These are phyloP conservation scores for Mortierella claussenii DNA, from an alignment of 192 early-diverging fungal genomes.

Conservation along the genomic window DNA sequence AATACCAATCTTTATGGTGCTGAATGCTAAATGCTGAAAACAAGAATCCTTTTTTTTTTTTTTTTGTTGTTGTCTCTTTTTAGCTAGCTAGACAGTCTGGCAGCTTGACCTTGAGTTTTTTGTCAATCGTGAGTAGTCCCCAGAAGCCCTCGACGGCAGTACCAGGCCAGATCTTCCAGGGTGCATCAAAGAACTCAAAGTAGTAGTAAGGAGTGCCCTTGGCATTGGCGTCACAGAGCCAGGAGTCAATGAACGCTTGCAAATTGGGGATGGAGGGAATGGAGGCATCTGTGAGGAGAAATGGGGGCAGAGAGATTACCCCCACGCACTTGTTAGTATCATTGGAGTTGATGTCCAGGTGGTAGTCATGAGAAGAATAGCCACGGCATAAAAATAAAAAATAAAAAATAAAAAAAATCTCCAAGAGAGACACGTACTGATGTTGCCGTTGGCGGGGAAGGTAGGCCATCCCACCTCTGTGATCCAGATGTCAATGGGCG, in stretches of 20 bases:
- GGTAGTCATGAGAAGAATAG: too few species aligned
- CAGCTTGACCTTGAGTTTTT: conserved; percentile 54
- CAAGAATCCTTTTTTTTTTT: background rate
- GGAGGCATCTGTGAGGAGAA: conserved; percentile 24
- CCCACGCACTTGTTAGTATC: background rate
- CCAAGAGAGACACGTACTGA: conserved; percentile 3
- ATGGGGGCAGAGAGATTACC: background rate
- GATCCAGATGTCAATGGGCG: conserved; percentile 38
- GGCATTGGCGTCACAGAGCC: conserved; percentile 55
- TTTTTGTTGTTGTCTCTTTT: background rate
- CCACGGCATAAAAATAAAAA: conserved; percentile 8
- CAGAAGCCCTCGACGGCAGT: conserved; percentile 52
- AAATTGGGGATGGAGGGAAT: conserved; percentile 53
- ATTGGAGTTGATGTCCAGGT: too few species aligned
- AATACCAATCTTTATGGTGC: background rate
- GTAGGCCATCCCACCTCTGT: conserved; percentile 60
- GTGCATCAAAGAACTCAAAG: conserved; percentile 61
- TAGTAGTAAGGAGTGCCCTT: conserved; percentile 52
- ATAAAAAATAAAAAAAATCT: background rate
- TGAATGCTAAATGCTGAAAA: too few species aligned
- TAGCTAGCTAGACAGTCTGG: conserved; percentile 41
- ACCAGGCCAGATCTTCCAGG: conserved; percentile 59
- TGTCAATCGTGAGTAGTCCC: conserved; percentile 49
- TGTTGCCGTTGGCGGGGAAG: conserved; percentile 25
- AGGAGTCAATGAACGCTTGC: conserved; percentile 54